Evolutionary conservation across 2,329 filamentous ascomycete species (phyloP), one percentile per base, ranked within the genome.

Genomic region (Helotiales sp.): DNA sequence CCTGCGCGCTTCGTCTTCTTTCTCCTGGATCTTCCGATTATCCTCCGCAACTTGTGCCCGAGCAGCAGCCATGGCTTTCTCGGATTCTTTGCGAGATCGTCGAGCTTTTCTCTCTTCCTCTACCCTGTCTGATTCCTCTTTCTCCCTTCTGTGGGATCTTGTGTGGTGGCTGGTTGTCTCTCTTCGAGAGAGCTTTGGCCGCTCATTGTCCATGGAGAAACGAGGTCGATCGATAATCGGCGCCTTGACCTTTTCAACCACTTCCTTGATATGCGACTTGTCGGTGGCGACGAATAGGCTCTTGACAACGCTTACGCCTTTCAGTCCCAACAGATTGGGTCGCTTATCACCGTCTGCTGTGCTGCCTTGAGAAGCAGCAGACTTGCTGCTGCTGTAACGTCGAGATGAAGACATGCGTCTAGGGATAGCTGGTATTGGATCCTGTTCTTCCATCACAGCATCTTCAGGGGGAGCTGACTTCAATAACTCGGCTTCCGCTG

Each of bases 271-370:
- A 63, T 75, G 74, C 17, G 73, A 68, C 34, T 70, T 70, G 15
- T 70, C 61, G 10, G 61, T 70, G 4, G 65, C 68, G 37, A 76
- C 67, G 37, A 76, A 73, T 13, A 71, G 68, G 6, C 63, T 70
- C 50, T 71, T 74, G 10, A 76, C 74, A 6, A 74, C 68, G 63
- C 73, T 75, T 47, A 73, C 68, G 6, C 73, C 72, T 40, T 70
- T 72, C 43, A 73, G 26, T 15, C 65, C 71, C 28, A 74, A 28
- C 7, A 75, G 45, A 20, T 69, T 73, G 6, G 67, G 69, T 50
- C 64, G 64, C 20, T 69, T 71, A 3, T 70, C 69, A 5, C 30
- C 40, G n/a, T 70, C 67, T 8, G 68, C 68, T 64, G 61, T 71
- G 26, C 64, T 66, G 8, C 62, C 50, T 10, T 54, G 26, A n/a